Base-by-base conservation (phyloP, 1,139 yeast genomes). In the Sugiyamaella pinicola region DNA sequence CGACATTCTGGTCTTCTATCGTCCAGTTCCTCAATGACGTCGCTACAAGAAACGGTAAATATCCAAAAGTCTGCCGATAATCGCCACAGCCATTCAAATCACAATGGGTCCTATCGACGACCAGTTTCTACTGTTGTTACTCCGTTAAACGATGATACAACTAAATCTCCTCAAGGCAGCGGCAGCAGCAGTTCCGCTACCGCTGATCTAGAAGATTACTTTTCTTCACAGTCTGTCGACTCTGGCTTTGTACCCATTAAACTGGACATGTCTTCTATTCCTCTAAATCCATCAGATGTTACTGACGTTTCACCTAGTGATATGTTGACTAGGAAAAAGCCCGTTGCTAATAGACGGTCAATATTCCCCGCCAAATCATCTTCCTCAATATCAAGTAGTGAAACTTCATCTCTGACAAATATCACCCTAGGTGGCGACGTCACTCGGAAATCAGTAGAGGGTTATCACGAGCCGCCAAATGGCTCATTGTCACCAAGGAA, bases 161-260 rank as follows among this genome's bases (percentile, higher is more conserved):
- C 19, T 19, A 22, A 22, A 31, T 13, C 33, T n/a, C 26, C 21
- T 9, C 18, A n/a, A 6, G 22, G 34, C n/a, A 31, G 28, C 18
- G n/a, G 8, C 31, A 4, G n/a, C 31, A 9, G 31, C 31, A 26
- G 4, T 7, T 26, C 17, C n/a, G 39, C 18, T 10, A 33, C 15
- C 4, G 13, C 24, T 34, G 44, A 28, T n/a, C 15, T 26, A 10
- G 43, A 35, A 8, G 49, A 46, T 18, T 46, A 35, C 13, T 46
- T 46, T 18, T 33, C 29, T 12, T 8, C 34, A 3, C 15, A 17
- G 5, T 38, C 37, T 13, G 24, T 31, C 17, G 49, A 38, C 17
- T 45, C 48, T 7, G 60, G 51, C 9, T 57, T 55, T 35, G 49
- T 57, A n/a, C 60, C 60, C 3, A 57, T 57, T 24, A 50, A 52